Base-by-base conservation (phyloP, 164 flowering plant genomes). In the Aristolochia contorta region DNA sequence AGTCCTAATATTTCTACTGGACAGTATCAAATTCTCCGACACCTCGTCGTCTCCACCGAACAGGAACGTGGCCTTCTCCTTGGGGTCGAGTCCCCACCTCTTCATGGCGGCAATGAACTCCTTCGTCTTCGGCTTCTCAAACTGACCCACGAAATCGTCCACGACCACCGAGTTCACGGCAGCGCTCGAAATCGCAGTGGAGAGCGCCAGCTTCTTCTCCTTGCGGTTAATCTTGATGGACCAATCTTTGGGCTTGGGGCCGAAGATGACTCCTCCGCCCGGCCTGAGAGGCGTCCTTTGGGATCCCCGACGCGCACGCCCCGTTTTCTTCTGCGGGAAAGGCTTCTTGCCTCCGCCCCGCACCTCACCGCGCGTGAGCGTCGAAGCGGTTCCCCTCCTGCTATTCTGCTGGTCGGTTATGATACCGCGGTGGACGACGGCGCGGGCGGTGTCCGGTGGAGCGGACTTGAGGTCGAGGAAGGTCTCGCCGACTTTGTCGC, bases 241-340 rank as follows among this genome's bases (percentile, higher is more conserved):
- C 99, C 99, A 93, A 61, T 93, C 99, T 62, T 69, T 78, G 0
- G 99, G 99, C 64, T 86, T 90, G 2, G 99, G 99, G 6, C 99
- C 99, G 56, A 90, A 90, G 2, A 85, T 57, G 2, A 93, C 97
- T 2, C 97, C 99, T 0, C 99, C 99, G 4, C 99, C 99, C 13
- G 91, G 97, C n/a, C 96, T 77, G 37, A 93, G 85, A 10, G 99
- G 99, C 3, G 96, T 86, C 32, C 95, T 70, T 62, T 72, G 79
- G 0, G 96, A 88, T 12, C 99, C 99, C 1, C 85, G 84, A 0
- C 97, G 73, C 4, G 99, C 99, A 6, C 79, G 70, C 8, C 99
- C 99, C 5, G 96, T 90, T 27, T 80, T 84, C 94, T 93, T 93
- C 77, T 93, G 99, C 0, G 79, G 79, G 77, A 82, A 93, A 45